Percentiles rank a stretch among this genome's conserved stretches.
These are phyloP conservation scores for Gnomoniopsis sp. DNA, from an alignment of 2,329 filamentous ascomycete genomes.

Conservation along the genomic window DNA sequence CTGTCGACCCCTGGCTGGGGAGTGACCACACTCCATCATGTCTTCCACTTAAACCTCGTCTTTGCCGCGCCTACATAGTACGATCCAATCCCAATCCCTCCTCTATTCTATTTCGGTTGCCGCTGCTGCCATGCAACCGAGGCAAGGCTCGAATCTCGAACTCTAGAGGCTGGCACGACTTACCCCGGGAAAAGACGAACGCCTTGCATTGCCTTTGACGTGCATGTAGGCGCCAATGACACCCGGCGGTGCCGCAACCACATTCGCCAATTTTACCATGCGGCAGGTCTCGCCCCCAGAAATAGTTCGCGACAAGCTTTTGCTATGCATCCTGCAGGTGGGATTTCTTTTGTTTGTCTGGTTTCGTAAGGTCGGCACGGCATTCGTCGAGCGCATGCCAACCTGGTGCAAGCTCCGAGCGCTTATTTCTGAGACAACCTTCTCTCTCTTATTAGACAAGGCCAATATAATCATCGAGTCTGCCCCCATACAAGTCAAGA, in stretches of 20 bases:
- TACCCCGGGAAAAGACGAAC: not conserved
- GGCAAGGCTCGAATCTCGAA: not conserved
- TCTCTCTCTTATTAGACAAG: not conserved
- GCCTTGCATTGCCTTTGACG: not conserved
- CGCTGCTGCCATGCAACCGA: not conserved
- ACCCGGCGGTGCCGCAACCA: not conserved
- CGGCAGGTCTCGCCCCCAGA: not conserved
- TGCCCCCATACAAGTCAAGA: not conserved
- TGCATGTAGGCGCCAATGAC: conserved; percentile 10
- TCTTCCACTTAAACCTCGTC: not conserved
- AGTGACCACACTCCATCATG: not conserved
- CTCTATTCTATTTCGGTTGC: not conserved
- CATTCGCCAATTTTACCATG: not conserved
- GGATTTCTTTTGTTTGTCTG: not conserved
- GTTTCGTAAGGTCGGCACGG: not conserved
- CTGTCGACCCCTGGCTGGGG: not conserved
- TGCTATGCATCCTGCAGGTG: not conserved
- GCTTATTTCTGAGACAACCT: conserved; percentile 2
- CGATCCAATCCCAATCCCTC: not conserved
- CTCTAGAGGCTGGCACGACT: not conserved
- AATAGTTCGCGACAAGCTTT: not conserved
- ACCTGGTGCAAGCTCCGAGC: not conserved
- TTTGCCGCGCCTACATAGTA: not conserved
- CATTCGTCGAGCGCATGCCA: conserved; percentile 1
- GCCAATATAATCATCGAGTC: not conserved